Evolutionary conservation across 2,329 filamentous ascomycete species (phyloP).

Genomic region (Peltaster fructicola): DNA sequence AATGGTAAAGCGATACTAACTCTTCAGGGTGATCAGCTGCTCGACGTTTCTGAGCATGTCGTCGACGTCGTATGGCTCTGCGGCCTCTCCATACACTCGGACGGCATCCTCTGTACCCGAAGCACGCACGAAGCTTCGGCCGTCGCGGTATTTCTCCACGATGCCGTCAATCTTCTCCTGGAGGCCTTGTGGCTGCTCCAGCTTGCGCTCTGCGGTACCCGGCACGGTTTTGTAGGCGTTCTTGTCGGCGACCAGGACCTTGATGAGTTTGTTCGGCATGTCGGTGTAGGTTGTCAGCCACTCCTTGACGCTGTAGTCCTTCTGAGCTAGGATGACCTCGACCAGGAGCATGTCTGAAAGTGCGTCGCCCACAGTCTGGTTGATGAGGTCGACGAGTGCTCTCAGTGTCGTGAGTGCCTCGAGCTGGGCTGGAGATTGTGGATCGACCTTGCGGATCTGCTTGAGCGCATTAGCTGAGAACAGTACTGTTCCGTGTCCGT

Average conservation of each 20-base stretch:
- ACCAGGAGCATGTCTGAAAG: conserved; percentile 92
- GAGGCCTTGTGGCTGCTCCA: conserved; percentile 60
- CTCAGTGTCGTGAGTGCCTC: conserved; percentile 71
- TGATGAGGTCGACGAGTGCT: conserved; percentile 79
- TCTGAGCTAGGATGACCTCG: conserved; percentile 90
- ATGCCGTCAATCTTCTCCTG: conserved; percentile 75
- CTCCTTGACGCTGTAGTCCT: conserved; percentile 68
- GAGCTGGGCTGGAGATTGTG: conserved; percentile 81
- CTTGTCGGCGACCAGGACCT: conserved; percentile 76
- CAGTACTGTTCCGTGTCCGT: conserved; percentile 90
- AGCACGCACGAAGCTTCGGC: conserved; percentile 76
- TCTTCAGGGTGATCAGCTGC: conserved; percentile 6
- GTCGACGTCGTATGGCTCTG: conserved; percentile 73
- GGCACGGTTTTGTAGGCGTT: conserved; percentile 82
- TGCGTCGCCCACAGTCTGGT: conserved; percentile 93
- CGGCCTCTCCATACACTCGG: conserved; percentile 88
- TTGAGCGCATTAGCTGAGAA: conserved; percentile 75
- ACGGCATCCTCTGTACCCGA: conserved; percentile 94
- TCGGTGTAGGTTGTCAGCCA: conserved; percentile 90
- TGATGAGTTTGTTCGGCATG: conserved; percentile 85
- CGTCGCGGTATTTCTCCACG: conserved; percentile 80
- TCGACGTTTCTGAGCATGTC: conserved; percentile 71
- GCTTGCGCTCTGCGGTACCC: conserved; percentile 56
- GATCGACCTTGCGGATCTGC: conserved; percentile 59
- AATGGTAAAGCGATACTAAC: too few relatives aligned